Evolutionary conservation across 768 basidiomycete genomes (phyloP).

Genomic region (Hygrophoropsis aurantiaca): DNA sequence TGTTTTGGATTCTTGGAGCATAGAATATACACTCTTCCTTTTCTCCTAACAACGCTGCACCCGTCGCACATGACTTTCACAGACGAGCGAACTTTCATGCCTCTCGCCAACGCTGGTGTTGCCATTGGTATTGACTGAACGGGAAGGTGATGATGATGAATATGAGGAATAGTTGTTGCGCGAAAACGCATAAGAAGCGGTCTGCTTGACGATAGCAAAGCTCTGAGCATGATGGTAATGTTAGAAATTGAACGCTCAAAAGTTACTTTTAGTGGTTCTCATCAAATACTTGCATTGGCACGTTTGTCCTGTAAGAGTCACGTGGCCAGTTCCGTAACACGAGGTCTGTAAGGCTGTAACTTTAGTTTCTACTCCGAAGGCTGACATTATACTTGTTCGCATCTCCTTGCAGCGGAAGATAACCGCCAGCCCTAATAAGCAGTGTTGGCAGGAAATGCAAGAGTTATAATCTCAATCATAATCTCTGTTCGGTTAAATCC

Average conservation of each 20-base stretch:
- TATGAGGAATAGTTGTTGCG: constrained; percentile 34
- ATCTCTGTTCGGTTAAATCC: neutral
- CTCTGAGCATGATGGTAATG: constrained; percentile 53
- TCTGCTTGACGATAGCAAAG: constrained; percentile 61
- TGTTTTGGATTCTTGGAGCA: constrained; percentile 96
- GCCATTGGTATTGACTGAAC: constrained; percentile 14
- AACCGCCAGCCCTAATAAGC: too few species aligned
- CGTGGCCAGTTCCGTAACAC: constrained; percentile 5
- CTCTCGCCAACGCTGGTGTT: constrained; percentile 50
- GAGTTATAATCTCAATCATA: neutral
- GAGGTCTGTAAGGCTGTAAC: too few species aligned
- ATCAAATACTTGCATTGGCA: too few species aligned
- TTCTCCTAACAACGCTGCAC: constrained; percentile 83
- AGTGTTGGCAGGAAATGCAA: neutral
- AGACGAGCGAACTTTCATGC: constrained; percentile 96
- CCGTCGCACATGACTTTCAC: constrained; percentile 96
- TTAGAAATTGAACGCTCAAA: too few species aligned
- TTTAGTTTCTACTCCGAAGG: too few species aligned
- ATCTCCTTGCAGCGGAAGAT: too few species aligned
- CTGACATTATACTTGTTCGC: too few species aligned
- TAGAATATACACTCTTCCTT: constrained; percentile 89
- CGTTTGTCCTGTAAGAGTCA: too few species aligned
- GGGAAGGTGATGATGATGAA: constrained; percentile 31
- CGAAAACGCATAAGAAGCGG: constrained; percentile 58
- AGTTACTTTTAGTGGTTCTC: too few species aligned